Percentiles rank a stretch among this genome's conserved stretches.
phyloP scores from a whole-genome alignment of 1,284 basidiomycete genomes.

The Schizophyllum commune region DNA sequence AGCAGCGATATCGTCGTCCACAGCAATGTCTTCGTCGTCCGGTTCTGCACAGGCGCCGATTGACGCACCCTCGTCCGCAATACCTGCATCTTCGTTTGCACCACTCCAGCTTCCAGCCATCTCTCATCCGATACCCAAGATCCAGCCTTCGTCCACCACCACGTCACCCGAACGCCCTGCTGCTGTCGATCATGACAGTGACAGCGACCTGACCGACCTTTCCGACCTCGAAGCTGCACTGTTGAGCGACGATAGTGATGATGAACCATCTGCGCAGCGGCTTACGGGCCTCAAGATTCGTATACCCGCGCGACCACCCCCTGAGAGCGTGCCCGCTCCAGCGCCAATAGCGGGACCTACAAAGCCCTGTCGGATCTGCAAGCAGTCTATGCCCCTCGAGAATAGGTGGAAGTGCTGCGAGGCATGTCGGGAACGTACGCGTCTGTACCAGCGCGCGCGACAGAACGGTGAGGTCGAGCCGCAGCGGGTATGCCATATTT shows the following conservation, averaged over 20 bases:
- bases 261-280: neutral
- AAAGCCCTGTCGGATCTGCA: constrained; percentile 14
- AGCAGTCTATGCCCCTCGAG: constrained; percentile 16
- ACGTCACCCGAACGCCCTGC: neutral
- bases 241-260: constrained; percentile 7
- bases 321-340: constrained; percentile 12
- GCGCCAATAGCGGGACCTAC: constrained; percentile 1
- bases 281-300: constrained; percentile 13
- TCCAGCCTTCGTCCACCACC: too few relatives aligned
- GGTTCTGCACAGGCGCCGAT: too few relatives aligned
- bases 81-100: too few relatives aligned
- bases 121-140: too few relatives aligned
- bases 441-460: constrained; percentile 19
- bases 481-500: neutral
- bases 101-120: too few relatives aligned
- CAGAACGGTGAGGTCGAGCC: neutral
- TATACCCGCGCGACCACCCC: constrained; percentile 5
- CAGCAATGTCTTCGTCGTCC: too few relatives aligned
- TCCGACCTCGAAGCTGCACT: constrained; percentile 3
- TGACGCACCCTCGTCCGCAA: too few relatives aligned
- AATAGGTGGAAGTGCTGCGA: constrained; percentile 29
- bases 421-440: constrained; percentile 23
- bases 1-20: too few relatives aligned
- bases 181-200: constrained; percentile 13
- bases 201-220: constrained; percentile 22